These are phyloP conservation scores for Cystofilobasidium bisporidii DNA, from an alignment of 768 basidiomycete genomes.

Conservation along the genomic window DNA sequence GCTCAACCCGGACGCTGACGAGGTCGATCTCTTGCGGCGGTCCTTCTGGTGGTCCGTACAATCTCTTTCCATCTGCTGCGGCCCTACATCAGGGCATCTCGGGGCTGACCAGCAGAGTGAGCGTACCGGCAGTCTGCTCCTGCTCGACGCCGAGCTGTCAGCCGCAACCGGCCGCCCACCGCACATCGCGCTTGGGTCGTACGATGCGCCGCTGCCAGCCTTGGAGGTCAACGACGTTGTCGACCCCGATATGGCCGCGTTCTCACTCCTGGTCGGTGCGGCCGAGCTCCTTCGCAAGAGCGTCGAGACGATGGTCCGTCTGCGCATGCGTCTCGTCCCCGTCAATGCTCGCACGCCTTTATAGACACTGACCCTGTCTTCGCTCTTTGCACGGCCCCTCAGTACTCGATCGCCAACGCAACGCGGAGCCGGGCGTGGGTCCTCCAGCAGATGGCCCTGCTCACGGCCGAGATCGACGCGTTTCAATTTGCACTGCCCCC, in stretches of 20 bases:
- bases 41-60: background rate
- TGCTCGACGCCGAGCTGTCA: background rate
- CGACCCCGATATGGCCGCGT: background rate
- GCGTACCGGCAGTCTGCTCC: no score
- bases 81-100: no score
- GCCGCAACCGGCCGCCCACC: background rate
- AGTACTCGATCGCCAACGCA: background rate
- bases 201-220: background rate
- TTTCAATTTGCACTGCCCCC: background rate
- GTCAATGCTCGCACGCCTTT: no score
- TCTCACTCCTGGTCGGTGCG: background rate
- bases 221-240: background rate
- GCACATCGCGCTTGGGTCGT: background rate
- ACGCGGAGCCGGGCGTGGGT: background rate
- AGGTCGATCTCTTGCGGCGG: background rate
- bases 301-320: conserved; percentile 1
- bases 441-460: background rate
- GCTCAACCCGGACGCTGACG: background rate
- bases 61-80: no score
- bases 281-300: background rate
- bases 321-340: no score
- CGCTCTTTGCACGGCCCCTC: background rate
- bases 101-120: no score
- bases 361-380: no score
- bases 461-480: background rate